These are phyloP conservation scores for Fusarium paranaense DNA, from an alignment of 2,329 filamentous ascomycete species.

Conservation along the genomic window DNA sequence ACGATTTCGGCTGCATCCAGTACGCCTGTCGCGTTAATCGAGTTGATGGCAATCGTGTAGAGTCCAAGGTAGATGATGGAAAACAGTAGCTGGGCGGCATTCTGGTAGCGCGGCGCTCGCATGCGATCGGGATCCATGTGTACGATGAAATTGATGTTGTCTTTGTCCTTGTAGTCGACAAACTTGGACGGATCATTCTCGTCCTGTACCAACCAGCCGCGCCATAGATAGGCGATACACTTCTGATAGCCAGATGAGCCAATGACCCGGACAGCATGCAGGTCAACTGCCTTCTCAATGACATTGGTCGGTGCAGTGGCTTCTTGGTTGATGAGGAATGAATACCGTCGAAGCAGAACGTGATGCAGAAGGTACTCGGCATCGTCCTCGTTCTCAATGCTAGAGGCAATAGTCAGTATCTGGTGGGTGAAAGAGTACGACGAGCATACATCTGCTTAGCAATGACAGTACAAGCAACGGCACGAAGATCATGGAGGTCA, in stretches of 20 bases:
- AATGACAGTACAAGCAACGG: constrained; percentile 88
- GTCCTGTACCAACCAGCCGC: constrained; percentile 96
- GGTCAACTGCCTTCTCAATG: constrained; percentile 91
- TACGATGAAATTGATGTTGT: constrained; percentile 78
- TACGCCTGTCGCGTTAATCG: constrained; percentile 86
- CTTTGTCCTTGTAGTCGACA: constrained; percentile 86
- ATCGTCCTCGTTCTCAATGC: constrained; percentile 89
- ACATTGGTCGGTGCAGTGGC: constrained; percentile 84
- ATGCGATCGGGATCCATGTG: constrained; percentile 96
- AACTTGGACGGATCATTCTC: constrained; percentile 92
- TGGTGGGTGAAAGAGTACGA: background rate
- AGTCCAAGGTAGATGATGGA: constrained; percentile 85
- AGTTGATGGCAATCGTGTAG: constrained; percentile 93
- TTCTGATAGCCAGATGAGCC: constrained; percentile 95
- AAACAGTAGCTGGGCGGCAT: constrained; percentile 85
- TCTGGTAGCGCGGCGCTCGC: constrained; percentile 92
- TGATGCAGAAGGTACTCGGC: constrained; percentile 81
- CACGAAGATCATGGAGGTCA: constrained; percentile 82
- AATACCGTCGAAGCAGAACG: constrained; percentile 89
- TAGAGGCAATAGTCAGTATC: constrained; percentile 46
- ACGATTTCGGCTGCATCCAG: constrained; percentile 86
- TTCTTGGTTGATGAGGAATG: constrained; percentile 78
- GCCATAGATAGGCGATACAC: constrained; percentile 93
- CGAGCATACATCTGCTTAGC: constrained; percentile 76
- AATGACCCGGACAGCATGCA: constrained; percentile 90